Percentiles rank a stretch among this genome's conserved stretches.
These are phyloP conservation scores for Nicotiana obtusifolia DNA, from an alignment of 257 asterid genomes.

Conservation along the genomic window DNA sequence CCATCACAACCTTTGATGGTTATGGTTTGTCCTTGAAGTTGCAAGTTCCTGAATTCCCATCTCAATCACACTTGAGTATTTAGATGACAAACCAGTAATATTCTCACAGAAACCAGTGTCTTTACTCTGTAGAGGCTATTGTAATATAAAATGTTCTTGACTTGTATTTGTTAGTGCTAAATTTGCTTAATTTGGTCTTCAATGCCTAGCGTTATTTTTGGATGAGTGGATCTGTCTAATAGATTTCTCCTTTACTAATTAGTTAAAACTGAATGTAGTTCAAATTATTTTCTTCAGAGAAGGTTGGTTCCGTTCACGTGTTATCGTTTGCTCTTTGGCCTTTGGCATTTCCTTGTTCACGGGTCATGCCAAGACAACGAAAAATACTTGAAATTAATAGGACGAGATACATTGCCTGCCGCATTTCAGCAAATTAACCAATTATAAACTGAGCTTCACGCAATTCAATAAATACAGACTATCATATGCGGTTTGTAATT, in stretches of 20 bases:
- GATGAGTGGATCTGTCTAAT: not conserved
- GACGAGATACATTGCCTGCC: not conserved
- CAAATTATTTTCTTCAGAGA: not conserved
- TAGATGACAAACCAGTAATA: not conserved
- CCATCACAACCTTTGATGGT: too few species aligned
- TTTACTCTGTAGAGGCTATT: too few species aligned
- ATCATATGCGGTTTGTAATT: not conserved
- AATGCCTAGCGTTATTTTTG: too few species aligned
- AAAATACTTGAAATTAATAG: not conserved
- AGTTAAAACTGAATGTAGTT: not conserved
- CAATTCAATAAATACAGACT: not conserved
- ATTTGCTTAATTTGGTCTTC: not conserved
- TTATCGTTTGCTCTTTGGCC: not conserved
- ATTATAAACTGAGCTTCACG: not conserved
- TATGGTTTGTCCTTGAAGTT: too few species aligned
- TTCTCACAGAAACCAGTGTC: not conserved
- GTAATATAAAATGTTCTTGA: not conserved
- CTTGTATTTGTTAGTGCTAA: not conserved
- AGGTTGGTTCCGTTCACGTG: slow-evolving; percentile 1
- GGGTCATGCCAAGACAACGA: slow-evolving; percentile 9
- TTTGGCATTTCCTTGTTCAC: slow-evolving; percentile 8
- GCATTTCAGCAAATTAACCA: not conserved
- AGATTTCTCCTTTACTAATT: not conserved
- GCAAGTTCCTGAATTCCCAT: not conserved
- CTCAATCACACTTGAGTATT: not conserved